A percentile compares a stretch with the other conserved stretches of the same genome.
Conservation (phyloP, 257 asterid genomes). For the Capsicum pubescens region DNA sequence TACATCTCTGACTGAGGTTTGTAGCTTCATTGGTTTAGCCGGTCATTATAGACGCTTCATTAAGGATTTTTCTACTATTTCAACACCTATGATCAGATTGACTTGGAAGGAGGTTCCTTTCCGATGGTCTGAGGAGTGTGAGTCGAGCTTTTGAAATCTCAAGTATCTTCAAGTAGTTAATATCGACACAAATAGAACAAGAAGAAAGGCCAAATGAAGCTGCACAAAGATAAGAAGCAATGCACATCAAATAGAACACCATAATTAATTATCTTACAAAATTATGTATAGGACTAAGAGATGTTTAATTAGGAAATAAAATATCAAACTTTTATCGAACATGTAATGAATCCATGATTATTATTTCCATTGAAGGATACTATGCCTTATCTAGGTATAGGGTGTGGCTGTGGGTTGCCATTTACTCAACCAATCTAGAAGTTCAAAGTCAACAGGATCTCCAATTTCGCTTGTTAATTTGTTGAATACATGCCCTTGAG, state of each 20-base stretch:
- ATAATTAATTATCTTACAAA: not conserved
- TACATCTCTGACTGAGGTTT: too few relatives aligned
- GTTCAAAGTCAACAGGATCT: conserved; percentile 82
- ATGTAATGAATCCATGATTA: not conserved
- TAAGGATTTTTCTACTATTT: too few relatives aligned
- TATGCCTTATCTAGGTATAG: conserved; percentile 75
- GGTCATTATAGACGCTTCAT: too few relatives aligned
- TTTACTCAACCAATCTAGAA: conserved; percentile 73
- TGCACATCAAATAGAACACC: conserved; percentile 19
- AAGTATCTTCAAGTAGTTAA: conserved; percentile 61
- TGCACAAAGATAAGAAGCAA: not conserved
- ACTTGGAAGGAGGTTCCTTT: too few relatives aligned
- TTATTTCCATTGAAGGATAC: conserved; percentile 61
- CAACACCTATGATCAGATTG: too few relatives aligned
- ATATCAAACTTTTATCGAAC: not conserved
- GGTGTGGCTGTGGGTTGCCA: conserved; percentile 70
- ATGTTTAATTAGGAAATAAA: not conserved
- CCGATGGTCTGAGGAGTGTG: too few relatives aligned
- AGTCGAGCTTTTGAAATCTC: too few relatives aligned
- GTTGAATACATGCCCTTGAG: conserved; percentile 68
- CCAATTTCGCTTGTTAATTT: conserved; percentile 69
- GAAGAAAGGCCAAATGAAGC: conserved; percentile 19
- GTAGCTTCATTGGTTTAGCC: too few relatives aligned
- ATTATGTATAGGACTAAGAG: not conserved
- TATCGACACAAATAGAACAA: conserved; percentile 35